Evolutionary conservation across 345 rosid species (phyloP), one percentile per base, ranked within the genome.

Genomic region (Hibiscus tridactylites): DNA sequence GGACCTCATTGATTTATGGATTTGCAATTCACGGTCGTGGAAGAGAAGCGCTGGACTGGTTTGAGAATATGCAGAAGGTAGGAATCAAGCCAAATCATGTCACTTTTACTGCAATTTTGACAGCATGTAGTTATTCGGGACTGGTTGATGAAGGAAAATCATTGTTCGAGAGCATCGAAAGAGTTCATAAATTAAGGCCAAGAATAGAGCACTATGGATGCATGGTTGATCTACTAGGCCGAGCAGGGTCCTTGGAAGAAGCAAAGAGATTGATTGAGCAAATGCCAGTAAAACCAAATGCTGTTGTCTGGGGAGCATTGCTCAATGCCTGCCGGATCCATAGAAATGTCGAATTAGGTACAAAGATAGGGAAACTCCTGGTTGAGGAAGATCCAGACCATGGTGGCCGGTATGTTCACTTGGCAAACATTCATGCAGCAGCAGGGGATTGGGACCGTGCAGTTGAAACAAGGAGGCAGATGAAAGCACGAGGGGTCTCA

Each of bases 121-220:
- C 89, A 1, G 97, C 89, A 0, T 90, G 97, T 81, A 83, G 93
- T 79, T 83, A 86, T 63, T 76, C 86, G 35, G 90, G 96, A 26
- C 72, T 90, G 9, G 83, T 88, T 10, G 82, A 78, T 8, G 85
- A 88, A 73, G 97, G 93, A 2, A 87, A 83, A 59, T 46, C 71
- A 5, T 15, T 85, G 61, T 90, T 88, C 73, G 39, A 81, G 71
- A 80, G 82, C 79, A 88, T 87, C 71, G 81, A 62, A 26, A 82
- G 81, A 29, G 80, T 80, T 29, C 68, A 86, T 71, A 68, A 71
- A 65, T 61, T 86, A 79, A 82, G 72, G 19, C 96, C 97, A 9
- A 75, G 81, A 1, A 61, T 88, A n/a, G 92, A 92, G 79, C 97
- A 92, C 71, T 92, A 84, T 37, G 96, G 97, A 6, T 87, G 96